These are phyloP conservation scores for Raphanus raphanistrum DNA, from an alignment of 345 rosid genomes.

Conservation along the genomic window DNA sequence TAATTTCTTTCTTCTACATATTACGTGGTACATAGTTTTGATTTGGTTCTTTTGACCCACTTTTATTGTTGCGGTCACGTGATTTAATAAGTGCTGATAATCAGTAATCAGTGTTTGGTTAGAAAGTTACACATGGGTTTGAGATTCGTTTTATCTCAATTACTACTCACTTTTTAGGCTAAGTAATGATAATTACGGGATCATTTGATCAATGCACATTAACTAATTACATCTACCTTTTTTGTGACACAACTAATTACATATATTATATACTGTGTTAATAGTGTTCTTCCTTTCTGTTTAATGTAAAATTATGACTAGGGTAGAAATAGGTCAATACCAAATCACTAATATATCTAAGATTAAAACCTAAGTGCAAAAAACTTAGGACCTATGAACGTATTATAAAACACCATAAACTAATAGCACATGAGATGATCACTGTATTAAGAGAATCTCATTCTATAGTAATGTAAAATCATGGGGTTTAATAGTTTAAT, in stretches of 20 bases:
- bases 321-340: neutral
- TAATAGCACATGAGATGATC: neutral
- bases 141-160: slow-evolving; percentile 11
- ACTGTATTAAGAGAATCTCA: neutral
- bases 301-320: neutral
- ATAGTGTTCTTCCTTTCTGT: neutral
- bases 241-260: too few relatives aligned
- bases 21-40: neutral
- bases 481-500: neutral
- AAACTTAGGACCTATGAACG: neutral
- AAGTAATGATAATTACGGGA: slow-evolving; percentile 10
- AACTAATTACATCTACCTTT: neutral
- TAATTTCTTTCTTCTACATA: neutral
- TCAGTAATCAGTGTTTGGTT: slow-evolving; percentile 12
- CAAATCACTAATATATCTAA: neutral
- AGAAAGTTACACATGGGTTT: slow-evolving; percentile 8
- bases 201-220: slow-evolving; percentile 15
- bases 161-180: slow-evolving; percentile 21
- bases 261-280: neutral
- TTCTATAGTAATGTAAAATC: neutral
- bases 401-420: neutral
- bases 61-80: slow-evolving; percentile 1
- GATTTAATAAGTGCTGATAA: slow-evolving; percentile 19
- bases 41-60: slow-evolving; percentile 23
- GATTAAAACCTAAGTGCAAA: neutral